phyloP scores from a whole-genome alignment of 345 rosid genomes.

The Trapa bicornis region DNA sequence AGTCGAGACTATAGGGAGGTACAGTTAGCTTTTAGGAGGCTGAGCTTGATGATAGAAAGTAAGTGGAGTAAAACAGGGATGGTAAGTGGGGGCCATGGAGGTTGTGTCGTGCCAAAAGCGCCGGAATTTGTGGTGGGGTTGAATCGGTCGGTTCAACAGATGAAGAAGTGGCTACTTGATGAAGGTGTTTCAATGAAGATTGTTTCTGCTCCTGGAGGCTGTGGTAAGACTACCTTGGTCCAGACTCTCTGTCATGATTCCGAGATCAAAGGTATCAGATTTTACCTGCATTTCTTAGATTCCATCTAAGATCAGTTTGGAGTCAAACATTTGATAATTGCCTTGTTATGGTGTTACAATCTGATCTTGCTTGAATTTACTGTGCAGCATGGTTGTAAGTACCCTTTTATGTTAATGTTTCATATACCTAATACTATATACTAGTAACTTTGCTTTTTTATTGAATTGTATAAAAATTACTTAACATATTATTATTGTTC shows the following conservation, averaged over 20 bases:
- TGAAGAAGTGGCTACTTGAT: conserved; percentile 27
- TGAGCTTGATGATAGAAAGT: not conserved
- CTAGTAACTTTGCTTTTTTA: too few species aligned
- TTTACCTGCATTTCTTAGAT: not conserved
- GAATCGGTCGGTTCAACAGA: conserved; percentile 21
- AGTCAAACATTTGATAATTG: not conserved
- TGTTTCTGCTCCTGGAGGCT: conserved; percentile 42
- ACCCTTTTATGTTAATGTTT: not conserved
- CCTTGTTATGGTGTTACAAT: not conserved
- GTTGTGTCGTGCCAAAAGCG: not conserved
- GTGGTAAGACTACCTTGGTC: conserved; percentile 43
- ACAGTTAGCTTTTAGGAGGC: not conserved
- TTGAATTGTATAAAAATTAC: too few species aligned
- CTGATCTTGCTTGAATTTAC: not conserved
- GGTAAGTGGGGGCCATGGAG: not conserved
- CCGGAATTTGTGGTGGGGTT: conserved; percentile 24
- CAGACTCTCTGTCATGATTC: conserved; percentile 23
- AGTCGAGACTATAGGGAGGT: not conserved
- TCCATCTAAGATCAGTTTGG: not conserved
- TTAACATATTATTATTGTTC: too few species aligned
- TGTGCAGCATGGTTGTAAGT: not conserved
- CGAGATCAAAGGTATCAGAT: conserved; percentile 27
- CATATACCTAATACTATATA: too few species aligned
- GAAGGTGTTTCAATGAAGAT: conserved; percentile 14
- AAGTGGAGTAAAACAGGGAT: not conserved